phyloP scores from a whole-genome alignment of 805 yeast species.

The Saturnispora sanitii region DNA sequence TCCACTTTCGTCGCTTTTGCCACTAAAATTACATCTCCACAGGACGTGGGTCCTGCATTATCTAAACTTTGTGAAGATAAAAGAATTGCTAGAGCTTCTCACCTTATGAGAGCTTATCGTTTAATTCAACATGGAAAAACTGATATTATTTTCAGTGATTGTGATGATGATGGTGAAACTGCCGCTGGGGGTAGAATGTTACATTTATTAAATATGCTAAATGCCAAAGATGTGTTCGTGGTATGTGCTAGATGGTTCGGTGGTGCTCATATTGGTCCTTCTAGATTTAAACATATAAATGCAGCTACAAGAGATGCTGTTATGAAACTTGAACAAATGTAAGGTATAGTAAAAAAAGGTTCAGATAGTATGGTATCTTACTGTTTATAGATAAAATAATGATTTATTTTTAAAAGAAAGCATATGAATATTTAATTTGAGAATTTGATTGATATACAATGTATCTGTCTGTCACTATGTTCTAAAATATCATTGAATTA shows the following conservation, averaged over 20 bases:
- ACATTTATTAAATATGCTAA: conserved; percentile 65
- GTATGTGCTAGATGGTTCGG: conserved; percentile 91
- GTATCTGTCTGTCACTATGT: too few relatives aligned
- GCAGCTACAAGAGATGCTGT: conserved; percentile 81
- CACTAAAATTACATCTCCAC: conserved; percentile 48
- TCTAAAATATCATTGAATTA: too few relatives aligned
- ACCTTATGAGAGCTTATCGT: conserved; percentile 84
- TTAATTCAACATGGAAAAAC: conserved; percentile 48
- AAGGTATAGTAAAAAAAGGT: too few relatives aligned
- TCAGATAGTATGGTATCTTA: too few relatives aligned
- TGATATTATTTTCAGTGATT: conserved; percentile 64
- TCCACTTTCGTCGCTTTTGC: conserved; percentile 81
- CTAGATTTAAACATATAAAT: conserved; percentile 87
- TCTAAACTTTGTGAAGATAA: conserved; percentile 49
- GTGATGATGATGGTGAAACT: conserved; percentile 94
- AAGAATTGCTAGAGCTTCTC: conserved; percentile 58
- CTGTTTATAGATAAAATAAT: too few relatives aligned
- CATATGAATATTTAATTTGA: too few relatives aligned
- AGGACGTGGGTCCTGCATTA: conserved; percentile 51
- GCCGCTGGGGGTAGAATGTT: conserved; percentile 89
- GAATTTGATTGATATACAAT: too few relatives aligned
- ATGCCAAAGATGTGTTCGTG: conserved; percentile 75
- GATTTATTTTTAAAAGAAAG: too few relatives aligned
- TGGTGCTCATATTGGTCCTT: conserved; percentile 87
- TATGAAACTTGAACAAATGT: conserved; percentile 51